Evolutionary conservation across 305 asterid genomes (phyloP).

Genomic region (Fraxinus ornus): DNA sequence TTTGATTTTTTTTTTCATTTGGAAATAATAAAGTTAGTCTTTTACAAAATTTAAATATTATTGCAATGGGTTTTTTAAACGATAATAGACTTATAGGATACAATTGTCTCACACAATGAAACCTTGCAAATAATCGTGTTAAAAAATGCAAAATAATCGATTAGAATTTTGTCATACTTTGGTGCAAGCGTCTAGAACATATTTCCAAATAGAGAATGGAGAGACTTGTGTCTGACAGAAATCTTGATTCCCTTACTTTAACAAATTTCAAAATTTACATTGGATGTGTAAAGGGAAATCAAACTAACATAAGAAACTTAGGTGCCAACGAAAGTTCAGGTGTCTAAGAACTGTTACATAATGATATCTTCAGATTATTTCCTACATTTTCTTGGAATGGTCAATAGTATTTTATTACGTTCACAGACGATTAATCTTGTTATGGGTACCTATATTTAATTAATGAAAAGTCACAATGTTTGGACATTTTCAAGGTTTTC

Average conservation of each 20-base stretch:
- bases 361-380: neutral
- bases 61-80: neutral
- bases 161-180: neutral
- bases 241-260: neutral
- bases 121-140: neutral
- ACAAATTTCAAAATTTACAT: neutral
- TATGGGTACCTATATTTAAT: neutral
- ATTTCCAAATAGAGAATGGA: neutral
- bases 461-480: neutral
- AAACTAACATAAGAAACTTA: neutral
- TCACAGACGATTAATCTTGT: neutral
- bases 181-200: neutral
- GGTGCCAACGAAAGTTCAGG: neutral
- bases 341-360: neutral
- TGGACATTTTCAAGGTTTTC: neutral
- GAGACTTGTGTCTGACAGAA: neutral
- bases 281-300: neutral
- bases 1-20: neutral
- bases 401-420: neutral
- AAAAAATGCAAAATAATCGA: neutral
- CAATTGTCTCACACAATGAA: neutral
- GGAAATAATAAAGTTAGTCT: neutral
- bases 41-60: neutral
- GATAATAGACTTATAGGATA: neutral
- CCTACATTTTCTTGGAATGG: neutral